phyloP scores from a whole-genome alignment of 352 stramenopile genomes.

The Pythium aristosporum region DNA sequence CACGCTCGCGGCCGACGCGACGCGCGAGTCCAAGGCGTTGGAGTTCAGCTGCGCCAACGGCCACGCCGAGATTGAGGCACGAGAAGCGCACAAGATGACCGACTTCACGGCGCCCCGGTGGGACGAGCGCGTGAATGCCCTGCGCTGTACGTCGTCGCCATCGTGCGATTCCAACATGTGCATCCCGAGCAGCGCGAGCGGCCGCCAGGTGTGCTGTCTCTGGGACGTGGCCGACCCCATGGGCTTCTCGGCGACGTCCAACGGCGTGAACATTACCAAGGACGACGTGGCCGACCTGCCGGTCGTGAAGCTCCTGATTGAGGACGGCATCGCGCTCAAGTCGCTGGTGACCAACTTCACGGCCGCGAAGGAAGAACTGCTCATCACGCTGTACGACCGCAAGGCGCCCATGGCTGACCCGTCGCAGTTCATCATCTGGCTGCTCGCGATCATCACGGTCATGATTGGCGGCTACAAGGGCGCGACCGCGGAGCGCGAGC shows the following conservation, averaged over 20 bases:
- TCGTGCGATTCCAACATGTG: conserved; percentile 62
- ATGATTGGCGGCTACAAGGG: conserved; percentile 74
- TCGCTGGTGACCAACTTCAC: conserved; percentile 29
- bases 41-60: conserved; percentile 66
- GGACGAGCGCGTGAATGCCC: conserved; percentile 38
- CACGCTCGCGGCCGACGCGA: conserved; percentile 31
- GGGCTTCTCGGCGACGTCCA: conserved; percentile 41
- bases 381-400: conserved; percentile 67
- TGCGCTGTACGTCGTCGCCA: conserved; percentile 38
- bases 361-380: conserved; percentile 28
- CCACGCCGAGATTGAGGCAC: conserved; percentile 26
- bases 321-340: conserved; percentile 58
- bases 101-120: conserved; percentile 32
- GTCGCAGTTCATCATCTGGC: conserved; percentile 72
- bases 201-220: conserved; percentile 68
- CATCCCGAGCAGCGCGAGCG: conserved; percentile 45
- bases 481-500: conserved; percentile 60
- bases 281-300: conserved; percentile 49
- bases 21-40: conserved; percentile 37
- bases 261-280: conserved; percentile 35
- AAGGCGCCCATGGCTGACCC: conserved; percentile 57
- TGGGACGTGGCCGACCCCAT: conserved; percentile 80
- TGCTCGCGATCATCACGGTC: conserved; percentile 72
- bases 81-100: conserved; percentile 24
- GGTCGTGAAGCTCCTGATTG: conserved; percentile 70